A percentile compares a stretch with the other conserved stretches of the same genome.
phyloP scores from a whole-genome alignment of 1,139 yeast species.

The Diutina pseudorugosa region DNA sequence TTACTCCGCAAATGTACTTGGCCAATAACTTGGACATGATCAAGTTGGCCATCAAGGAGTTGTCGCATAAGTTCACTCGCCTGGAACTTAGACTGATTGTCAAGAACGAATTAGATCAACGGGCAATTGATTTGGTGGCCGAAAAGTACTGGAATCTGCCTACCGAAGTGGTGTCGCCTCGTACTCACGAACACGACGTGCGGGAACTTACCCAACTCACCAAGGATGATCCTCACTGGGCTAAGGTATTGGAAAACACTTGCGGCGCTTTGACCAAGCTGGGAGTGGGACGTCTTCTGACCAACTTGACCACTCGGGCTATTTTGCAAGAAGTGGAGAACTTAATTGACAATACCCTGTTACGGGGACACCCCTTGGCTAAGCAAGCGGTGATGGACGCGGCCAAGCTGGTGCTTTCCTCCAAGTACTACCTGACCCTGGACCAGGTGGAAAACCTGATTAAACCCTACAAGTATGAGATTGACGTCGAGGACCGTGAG shows the following conservation, averaged over 20 bases:
- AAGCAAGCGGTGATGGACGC: slow-evolving; percentile 75
- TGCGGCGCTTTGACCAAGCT: slow-evolving; percentile 78
- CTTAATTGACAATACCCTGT: slow-evolving; percentile 59
- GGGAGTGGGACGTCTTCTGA: slow-evolving; percentile 87
- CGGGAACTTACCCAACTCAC: slow-evolving; percentile 34
- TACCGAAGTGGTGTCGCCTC: slow-evolving; percentile 12
- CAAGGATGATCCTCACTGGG: slow-evolving; percentile 72
- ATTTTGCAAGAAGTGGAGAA: slow-evolving; percentile 67
- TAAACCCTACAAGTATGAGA: slow-evolving; percentile 94
- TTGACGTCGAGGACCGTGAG: slow-evolving; percentile 90
- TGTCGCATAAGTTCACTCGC: slow-evolving; percentile 73
- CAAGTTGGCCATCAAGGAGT: slow-evolving; percentile 78
- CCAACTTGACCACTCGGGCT: slow-evolving; percentile 71
- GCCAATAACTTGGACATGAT: slow-evolving; percentile 85
- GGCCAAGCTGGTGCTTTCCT: slow-evolving; percentile 63
- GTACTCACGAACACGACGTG: slow-evolving; percentile 24
- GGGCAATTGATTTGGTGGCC: slow-evolving; percentile 75
- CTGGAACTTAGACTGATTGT: slow-evolving; percentile 69
- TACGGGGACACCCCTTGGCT: slow-evolving; percentile 78
- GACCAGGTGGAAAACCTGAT: slow-evolving; percentile 98
- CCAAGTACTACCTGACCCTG: slow-evolving; percentile 81
- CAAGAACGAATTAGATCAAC: slow-evolving; percentile 80
- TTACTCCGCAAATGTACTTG: slow-evolving; percentile 88
- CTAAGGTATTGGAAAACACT: slow-evolving; percentile 70
- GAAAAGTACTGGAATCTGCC: slow-evolving; percentile 87